Percentiles rank a stretch among this genome's conserved stretches.
These are phyloP conservation scores for Candida insectalens DNA, from an alignment of 805 yeast genomes.

Conservation along the genomic window DNA sequence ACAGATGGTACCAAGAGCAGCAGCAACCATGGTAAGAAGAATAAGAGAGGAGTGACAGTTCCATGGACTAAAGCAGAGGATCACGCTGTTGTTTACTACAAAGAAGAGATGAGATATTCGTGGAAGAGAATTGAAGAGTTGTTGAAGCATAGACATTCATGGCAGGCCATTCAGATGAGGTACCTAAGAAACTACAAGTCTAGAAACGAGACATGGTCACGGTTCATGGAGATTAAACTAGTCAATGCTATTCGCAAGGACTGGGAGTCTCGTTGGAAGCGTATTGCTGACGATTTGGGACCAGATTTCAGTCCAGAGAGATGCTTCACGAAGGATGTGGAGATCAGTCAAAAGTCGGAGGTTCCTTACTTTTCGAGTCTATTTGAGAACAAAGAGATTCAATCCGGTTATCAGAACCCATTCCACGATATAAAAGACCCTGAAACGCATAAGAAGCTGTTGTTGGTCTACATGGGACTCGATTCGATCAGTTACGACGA, in stretches of 20 bases:
- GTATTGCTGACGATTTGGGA: constrained; percentile 25
- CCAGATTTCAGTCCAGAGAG: constrained; percentile 21
- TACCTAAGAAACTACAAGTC: constrained; percentile 30
- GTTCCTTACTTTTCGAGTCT: constrained; percentile 15
- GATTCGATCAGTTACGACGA: constrained; percentile 25
- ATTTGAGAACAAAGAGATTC: constrained; percentile 21
- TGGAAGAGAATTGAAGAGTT: constrained; percentile 30
- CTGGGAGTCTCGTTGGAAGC: constrained; percentile 32
- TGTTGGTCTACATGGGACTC: constrained; percentile 28
- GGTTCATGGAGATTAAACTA: constrained; percentile 24
- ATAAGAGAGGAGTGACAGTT: constrained; percentile 4
- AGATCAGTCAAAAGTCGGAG: constrained; percentile 23
- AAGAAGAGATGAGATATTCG: constrained; percentile 26
- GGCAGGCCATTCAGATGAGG: constrained; percentile 40
- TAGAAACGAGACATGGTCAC: constrained; percentile 25
- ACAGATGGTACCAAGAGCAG: neutral
- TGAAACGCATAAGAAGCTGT: constrained; percentile 23
- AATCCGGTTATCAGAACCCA: constrained; percentile 15
- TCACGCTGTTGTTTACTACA: constrained; percentile 25
- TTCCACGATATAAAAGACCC: constrained; percentile 22
- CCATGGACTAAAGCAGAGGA: constrained; percentile 29
- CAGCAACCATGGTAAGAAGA: neutral
- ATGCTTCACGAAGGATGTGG: constrained; percentile 21
- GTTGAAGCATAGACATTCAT: constrained; percentile 25
- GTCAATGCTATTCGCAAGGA: constrained; percentile 24